phyloP scores from a whole-genome alignment of 257 asterid species.

The Pogostemon cablin region DNA sequence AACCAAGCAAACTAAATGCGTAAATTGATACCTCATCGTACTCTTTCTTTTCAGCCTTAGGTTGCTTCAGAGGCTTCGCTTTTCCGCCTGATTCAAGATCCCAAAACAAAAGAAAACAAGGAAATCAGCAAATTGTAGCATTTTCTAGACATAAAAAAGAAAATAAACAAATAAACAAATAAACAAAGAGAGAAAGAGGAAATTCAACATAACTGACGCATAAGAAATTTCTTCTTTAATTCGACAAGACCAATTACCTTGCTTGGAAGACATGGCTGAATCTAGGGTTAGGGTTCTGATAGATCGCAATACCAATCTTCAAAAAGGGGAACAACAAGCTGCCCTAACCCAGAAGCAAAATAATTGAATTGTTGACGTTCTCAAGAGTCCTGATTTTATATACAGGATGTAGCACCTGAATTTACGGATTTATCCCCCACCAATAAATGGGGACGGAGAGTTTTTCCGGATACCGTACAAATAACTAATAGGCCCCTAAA shows the following conservation, averaged over 20 bases:
- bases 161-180: background rate
- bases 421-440: slow-evolving; percentile 34
- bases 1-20: slow-evolving; percentile 17
- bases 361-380: slow-evolving; percentile 1
- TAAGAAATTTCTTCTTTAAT: background rate
- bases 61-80: slow-evolving; percentile 71
- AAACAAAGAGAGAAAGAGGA: background rate
- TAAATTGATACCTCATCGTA: slow-evolving; percentile 55
- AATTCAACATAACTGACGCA: background rate
- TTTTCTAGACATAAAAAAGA: background rate
- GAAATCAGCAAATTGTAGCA: slow-evolving; percentile 24
- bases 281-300: slow-evolving; percentile 45
- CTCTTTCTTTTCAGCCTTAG: slow-evolving; percentile 61
- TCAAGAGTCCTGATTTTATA: background rate
- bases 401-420: background rate
- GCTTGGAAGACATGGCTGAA: slow-evolving; percentile 51
- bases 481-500: background rate
- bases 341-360: slow-evolving; percentile 38
- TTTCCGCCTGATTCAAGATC: slow-evolving; percentile 55
- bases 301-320: slow-evolving; percentile 25
- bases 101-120: slow-evolving; percentile 7
- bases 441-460: background rate
- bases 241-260: slow-evolving; percentile 38
- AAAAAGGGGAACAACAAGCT: background rate
- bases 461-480: background rate